These are phyloP conservation scores for Pseudopithomyces chartarum DNA, from an alignment of 2,329 filamentous ascomycete genomes.

Conservation along the genomic window DNA sequence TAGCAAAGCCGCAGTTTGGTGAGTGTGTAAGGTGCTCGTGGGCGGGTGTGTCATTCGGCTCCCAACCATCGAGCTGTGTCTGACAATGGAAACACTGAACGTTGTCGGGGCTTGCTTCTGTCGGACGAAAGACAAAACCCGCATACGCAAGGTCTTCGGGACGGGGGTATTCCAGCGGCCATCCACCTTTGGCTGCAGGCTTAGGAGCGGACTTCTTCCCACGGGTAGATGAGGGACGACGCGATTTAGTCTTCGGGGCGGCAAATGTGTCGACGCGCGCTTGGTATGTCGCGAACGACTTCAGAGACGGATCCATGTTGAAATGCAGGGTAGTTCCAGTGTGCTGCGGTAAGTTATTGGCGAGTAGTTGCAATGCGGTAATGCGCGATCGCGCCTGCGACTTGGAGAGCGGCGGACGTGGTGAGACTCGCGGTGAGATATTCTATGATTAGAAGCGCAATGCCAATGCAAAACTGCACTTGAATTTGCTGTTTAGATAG, in stretches of 20 bases:
- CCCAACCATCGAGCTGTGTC: constrained; percentile 89
- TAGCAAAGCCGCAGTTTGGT: constrained; percentile 83
- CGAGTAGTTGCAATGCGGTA: neutral
- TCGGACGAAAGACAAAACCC: constrained; percentile 88
- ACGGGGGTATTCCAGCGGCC: constrained; percentile 77
- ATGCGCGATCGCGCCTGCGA: neutral
- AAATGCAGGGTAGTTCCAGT: neutral
- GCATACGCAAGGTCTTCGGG: constrained; percentile 81
- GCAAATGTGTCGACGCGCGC: constrained; percentile 82
- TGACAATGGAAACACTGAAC: constrained; percentile 86
- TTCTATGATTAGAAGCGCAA: too few relatives aligned
- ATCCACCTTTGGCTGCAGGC: constrained; percentile 50
- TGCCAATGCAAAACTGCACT: too few relatives aligned
- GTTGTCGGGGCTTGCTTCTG: constrained; percentile 78
- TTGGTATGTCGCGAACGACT: constrained; percentile 70
- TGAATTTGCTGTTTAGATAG: too few relatives aligned
- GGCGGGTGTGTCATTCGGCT: constrained; percentile 80
- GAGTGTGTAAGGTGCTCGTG: constrained; percentile 86
- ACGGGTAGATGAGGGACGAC: constrained; percentile 72
- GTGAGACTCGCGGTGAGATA: too few relatives aligned
- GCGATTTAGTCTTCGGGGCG: constrained; percentile 66
- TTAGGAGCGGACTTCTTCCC: constrained; percentile 57
- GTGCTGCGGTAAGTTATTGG: neutral
- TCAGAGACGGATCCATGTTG: constrained; percentile 48
- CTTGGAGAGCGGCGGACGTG: neutral